These are phyloP conservation scores for Mayamaea pseudoterrestris DNA, from an alignment of 108 stramenopile genomes.

Conservation along the genomic window DNA sequence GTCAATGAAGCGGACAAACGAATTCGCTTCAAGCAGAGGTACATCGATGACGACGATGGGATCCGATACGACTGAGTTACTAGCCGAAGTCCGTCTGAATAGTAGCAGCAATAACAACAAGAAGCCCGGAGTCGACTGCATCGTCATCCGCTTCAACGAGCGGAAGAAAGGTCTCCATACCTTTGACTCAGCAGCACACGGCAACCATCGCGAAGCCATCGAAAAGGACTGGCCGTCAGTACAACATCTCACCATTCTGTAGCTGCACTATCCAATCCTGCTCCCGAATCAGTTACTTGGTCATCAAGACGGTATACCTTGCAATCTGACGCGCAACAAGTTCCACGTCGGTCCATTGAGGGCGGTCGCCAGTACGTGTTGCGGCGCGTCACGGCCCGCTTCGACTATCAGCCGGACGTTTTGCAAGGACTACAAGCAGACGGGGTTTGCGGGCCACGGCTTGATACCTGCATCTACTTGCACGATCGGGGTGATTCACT, in stretches of 20 bases:
- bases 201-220: slow-evolving; percentile 15
- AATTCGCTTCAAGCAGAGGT: too few species aligned
- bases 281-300: slow-evolving; percentile 12
- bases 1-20: too few species aligned
- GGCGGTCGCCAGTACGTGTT: slow-evolving; percentile 75
- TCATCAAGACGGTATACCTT: slow-evolving; percentile 13
- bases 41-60: too few species aligned
- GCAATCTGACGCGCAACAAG: slow-evolving; percentile 17
- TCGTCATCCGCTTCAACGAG: not conserved
- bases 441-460: slow-evolving; percentile 98
- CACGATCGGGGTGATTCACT: slow-evolving; percentile 93
- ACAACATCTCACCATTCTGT: slow-evolving; percentile 39
- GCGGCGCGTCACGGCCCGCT: slow-evolving; percentile 80
- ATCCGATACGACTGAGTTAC: slow-evolving; percentile 15
- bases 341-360: slow-evolving; percentile 80
- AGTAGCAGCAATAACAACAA: slow-evolving; percentile 6
- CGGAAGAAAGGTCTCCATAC: slow-evolving; percentile 6
- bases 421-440: slow-evolving; percentile 99
- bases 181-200: slow-evolving; percentile 30
- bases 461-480: slow-evolving; percentile 94
- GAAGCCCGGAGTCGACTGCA: slow-evolving; percentile 2
- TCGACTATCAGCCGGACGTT: slow-evolving; percentile 98
- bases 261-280: not conserved
- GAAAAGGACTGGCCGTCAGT: slow-evolving; percentile 35
- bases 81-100: slow-evolving; percentile 31